A percentile compares a stretch with the other conserved stretches of the same genome.
These are phyloP conservation scores for Avena atlantica DNA, from an alignment of 176 grass and related monocot species.

Conservation along the genomic window DNA sequence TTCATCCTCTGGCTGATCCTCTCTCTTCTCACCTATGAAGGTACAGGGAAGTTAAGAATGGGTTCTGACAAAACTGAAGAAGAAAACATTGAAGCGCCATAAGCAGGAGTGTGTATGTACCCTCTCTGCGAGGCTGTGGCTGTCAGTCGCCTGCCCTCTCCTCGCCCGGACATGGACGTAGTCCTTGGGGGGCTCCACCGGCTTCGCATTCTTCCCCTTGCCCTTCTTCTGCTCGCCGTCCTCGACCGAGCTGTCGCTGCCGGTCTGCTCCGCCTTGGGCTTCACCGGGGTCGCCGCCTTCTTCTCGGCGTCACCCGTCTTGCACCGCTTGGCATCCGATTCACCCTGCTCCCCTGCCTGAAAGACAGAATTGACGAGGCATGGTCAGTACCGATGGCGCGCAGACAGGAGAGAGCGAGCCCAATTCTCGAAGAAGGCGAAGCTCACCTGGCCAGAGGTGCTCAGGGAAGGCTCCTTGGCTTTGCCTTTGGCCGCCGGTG, in stretches of 20 bases:
- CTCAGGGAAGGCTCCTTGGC: slow-evolving; percentile 65
- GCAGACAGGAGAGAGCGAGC: not conserved
- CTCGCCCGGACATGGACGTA: slow-evolving; percentile 98
- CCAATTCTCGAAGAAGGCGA: not conserved
- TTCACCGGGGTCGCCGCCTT: slow-evolving; percentile 40
- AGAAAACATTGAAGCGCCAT: not conserved
- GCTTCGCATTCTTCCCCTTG: slow-evolving; percentile 69
- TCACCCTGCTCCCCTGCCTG: slow-evolving; percentile 60
- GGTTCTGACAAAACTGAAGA: not conserved
- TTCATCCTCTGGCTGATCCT: slow-evolving; percentile 96
- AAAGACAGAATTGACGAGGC: not conserved
- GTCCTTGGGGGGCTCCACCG: slow-evolving; percentile 77
- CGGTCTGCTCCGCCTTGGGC: slow-evolving; percentile 58
- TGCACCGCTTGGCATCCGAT: slow-evolving; percentile 62
- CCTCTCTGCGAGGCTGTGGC: slow-evolving; percentile 96
- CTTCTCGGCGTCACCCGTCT: slow-evolving; percentile 27
- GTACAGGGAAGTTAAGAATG: not conserved
- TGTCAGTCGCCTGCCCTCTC: slow-evolving; percentile 93
- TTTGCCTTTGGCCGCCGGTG: slow-evolving; percentile 60
- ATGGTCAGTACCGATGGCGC: not conserved
- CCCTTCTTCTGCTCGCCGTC: slow-evolving; percentile 54
- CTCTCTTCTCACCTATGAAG: slow-evolving; percentile 79
- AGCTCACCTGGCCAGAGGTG: slow-evolving; percentile 47
- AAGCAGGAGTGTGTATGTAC: slow-evolving; percentile 46
- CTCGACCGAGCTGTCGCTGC: slow-evolving; percentile 63